A percentile compares a stretch with the other conserved stretches of the same genome.
These are phyloP conservation scores for Fragaria ananassa DNA, from an alignment of 306 rosid genomes.

Conservation along the genomic window DNA sequence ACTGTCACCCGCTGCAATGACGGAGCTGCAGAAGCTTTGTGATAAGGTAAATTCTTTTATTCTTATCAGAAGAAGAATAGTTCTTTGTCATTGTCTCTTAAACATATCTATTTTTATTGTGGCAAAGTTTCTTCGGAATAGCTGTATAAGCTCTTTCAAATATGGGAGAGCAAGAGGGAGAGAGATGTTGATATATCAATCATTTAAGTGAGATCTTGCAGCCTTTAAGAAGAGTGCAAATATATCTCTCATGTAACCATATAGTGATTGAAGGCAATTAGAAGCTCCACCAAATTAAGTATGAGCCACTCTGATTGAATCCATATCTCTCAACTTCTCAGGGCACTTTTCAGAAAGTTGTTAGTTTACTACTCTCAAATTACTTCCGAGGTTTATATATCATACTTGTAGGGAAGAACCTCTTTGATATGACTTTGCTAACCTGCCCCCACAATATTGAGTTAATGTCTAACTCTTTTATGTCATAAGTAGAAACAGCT, in stretches of 20 bases:
- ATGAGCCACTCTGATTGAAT: neutral
- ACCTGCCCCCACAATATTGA: neutral
- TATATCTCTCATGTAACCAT: neutral
- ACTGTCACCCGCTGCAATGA: slow-evolving; percentile 92
- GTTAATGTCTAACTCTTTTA: neutral
- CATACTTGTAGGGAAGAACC: neutral
- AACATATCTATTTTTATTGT: neutral
- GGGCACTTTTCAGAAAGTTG: neutral
- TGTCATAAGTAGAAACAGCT: neutral
- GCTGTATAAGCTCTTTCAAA: neutral
- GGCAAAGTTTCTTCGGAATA: slow-evolving; percentile 7
- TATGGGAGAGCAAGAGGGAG: neutral
- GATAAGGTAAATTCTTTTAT: slow-evolving; percentile 63
- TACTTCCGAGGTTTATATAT: neutral
- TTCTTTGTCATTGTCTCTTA: neutral
- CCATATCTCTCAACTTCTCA: neutral
- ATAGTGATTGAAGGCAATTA: neutral
- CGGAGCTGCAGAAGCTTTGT: slow-evolving; percentile 93
- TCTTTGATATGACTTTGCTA: neutral
- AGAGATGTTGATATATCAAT: neutral
- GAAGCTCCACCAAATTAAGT: neutral
- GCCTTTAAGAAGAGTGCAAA: neutral
- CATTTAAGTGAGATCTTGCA: neutral
- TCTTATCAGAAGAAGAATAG: neutral
- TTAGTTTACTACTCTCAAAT: neutral